Base-by-base conservation (phyloP, 768 basidiomycete species). In the Boletus pseudo-olivaceus region DNA sequence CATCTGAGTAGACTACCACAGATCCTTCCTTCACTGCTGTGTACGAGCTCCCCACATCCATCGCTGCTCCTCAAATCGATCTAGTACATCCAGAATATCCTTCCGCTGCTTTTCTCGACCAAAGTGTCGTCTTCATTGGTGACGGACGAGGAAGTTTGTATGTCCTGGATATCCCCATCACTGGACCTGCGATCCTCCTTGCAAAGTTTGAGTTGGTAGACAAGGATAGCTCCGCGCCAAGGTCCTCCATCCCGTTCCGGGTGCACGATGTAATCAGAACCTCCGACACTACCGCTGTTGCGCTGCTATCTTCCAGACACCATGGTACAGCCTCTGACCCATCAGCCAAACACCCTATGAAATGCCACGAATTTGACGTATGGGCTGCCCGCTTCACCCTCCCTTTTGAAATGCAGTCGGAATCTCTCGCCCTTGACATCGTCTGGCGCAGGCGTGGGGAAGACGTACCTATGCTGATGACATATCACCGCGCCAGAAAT, bases 101-200 rank as follows among this genome's bases (percentile, higher is more conserved):
- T 1, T 89, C 88, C 1, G 79, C 79, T 29, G 73, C 75, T 7
- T 85, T 88, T 61, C 63, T 87, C 37, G 75, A 79, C 48, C 58
- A 78, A 4, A 67, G 72, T 1, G 67, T 76, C 10, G 72, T 80
- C 37, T 73, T 89, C 35, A 76, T 87, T 47, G 76, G 87, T 19
- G 90, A 93, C 62, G 91, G 91, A 9, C 71, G 75, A 59, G 88
- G 89, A n/a, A 63, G 74, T 17, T 68, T 92, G 30, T 88, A 90
- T 57, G 72, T 83, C 14, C 71, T 93, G 41, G 73, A 72, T 29
- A 63, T 85, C 27, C 67, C 72, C 26, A 63, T 72, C 15, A 53
- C 62, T 11, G 76, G 72, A 2, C 52, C 72, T 7, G 77, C 82
- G 20, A 64, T 73, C 10, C 71, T 81, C 34, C 65, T 84, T n/a